These are phyloP conservation scores for Starmerella cellae DNA, from an alignment of 805 yeast species.

Conservation along the genomic window DNA sequence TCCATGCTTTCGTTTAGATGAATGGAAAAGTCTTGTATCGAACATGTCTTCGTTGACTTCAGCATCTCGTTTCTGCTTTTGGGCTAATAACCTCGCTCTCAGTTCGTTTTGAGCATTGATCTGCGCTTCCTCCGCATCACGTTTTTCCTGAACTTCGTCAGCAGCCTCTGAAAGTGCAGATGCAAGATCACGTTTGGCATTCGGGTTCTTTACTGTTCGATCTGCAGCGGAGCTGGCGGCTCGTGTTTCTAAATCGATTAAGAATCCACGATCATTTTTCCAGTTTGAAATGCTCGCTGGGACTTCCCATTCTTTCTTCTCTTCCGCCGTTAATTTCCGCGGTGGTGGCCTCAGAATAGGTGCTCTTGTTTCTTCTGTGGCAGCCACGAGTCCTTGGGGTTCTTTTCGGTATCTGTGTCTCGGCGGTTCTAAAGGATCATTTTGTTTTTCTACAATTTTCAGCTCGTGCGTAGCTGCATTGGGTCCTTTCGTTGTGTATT, in stretches of 20 bases:
- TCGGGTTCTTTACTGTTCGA: conserved; percentile 21
- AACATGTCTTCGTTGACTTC: conserved; percentile 32
- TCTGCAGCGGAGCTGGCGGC: conserved; percentile 39
- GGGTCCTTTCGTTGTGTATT: conserved; percentile 33
- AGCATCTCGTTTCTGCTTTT: neutral
- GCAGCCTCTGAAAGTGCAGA: conserved; percentile 65
- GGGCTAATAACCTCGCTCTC: conserved; percentile 30
- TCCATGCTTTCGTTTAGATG: conserved; percentile 31
- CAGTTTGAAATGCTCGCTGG: conserved; percentile 90
- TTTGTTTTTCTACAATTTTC: conserved; percentile 50
- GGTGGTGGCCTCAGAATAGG: conserved; percentile 44
- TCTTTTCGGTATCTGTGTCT: conserved; percentile 45
- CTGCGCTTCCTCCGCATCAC: neutral
- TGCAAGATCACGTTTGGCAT: conserved; percentile 37
- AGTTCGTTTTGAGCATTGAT: conserved; percentile 28
- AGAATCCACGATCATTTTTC: conserved; percentile 86
- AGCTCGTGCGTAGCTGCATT: conserved; percentile 32
- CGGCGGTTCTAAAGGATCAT: conserved; percentile 82
- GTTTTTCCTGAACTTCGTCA: conserved; percentile 42
- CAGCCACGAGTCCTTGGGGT: conserved; percentile 1
- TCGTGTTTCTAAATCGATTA: conserved; percentile 68
- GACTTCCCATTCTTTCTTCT: conserved; percentile 68
- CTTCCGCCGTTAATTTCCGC: conserved; percentile 47
- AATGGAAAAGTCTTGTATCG: conserved; percentile 47
- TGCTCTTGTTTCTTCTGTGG: conserved; percentile 24